Evolutionary conservation across 1,284 basidiomycete species (phyloP).

Genomic region (Pholiota adiposa): DNA sequence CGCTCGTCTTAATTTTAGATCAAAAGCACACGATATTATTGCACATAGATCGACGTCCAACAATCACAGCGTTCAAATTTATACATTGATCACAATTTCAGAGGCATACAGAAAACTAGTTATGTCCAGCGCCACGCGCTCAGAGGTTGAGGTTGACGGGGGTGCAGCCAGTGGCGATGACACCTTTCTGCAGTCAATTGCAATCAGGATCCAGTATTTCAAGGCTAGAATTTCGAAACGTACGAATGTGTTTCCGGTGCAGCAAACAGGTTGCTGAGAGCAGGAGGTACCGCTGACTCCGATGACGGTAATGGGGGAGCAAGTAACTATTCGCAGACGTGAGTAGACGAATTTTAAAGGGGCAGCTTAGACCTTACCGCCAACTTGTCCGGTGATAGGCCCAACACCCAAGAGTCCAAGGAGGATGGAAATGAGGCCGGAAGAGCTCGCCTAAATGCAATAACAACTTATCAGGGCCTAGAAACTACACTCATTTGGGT

Average conservation of each 20-base stretch:
- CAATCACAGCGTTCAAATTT: too few relatives aligned
- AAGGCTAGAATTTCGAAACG: slow-evolving; percentile 6
- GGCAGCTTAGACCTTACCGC: slow-evolving; percentile 3
- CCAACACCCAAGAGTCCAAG: slow-evolving; percentile 19
- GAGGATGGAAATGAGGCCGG: slow-evolving; percentile 22
- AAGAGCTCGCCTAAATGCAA: slow-evolving; percentile 1
- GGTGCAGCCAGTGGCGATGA: slow-evolving; percentile 24
- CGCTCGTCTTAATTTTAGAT: too few relatives aligned
- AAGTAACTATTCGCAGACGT: slow-evolving; percentile 15
- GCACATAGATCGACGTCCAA: too few relatives aligned
- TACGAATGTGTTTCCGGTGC: slow-evolving; percentile 31
- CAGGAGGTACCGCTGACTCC: slow-evolving; percentile 16
- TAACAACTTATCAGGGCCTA: not conserved
- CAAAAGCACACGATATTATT: too few relatives aligned
- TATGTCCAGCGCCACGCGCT: too few relatives aligned
- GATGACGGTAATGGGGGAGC: slow-evolving; percentile 22
- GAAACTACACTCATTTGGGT: too few relatives aligned
- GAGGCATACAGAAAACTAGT: too few relatives aligned
- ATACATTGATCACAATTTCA: too few relatives aligned
- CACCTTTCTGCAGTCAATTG: slow-evolving; percentile 18
- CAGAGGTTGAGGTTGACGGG: slow-evolving; percentile 26
- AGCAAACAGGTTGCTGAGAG: slow-evolving; percentile 28
- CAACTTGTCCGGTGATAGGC: slow-evolving; percentile 1
- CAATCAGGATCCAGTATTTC: not conserved
- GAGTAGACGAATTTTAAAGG: not conserved